Percentiles rank a stretch among this genome's conserved stretches.
phyloP scores from a whole-genome alignment of 306 rosid genomes.

The Pyrus communis region DNA sequence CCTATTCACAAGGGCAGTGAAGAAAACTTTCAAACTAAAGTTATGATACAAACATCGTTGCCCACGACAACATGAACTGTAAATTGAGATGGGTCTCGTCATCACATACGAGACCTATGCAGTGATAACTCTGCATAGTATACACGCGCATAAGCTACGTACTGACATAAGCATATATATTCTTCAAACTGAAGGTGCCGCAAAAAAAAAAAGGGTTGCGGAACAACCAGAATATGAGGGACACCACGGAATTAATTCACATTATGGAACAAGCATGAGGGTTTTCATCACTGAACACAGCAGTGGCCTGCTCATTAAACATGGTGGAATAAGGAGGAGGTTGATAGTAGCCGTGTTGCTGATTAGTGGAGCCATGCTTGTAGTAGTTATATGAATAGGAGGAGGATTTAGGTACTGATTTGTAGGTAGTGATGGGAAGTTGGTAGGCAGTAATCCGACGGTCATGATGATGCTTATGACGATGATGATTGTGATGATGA shows the following conservation, averaged over 20 bases:
- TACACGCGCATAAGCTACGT: no score
- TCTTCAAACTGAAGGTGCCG: not conserved
- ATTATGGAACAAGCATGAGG: slow-evolving; percentile 66
- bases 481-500: not conserved
- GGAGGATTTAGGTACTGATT: slow-evolving; percentile 9
- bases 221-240: not conserved
- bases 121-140: no score
- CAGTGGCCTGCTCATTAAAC: slow-evolving; percentile 23
- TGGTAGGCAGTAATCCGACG: not conserved
- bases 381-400: slow-evolving; percentile 36
- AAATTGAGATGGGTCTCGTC: no score
- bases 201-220: not conserved
- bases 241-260: slow-evolving; percentile 18
- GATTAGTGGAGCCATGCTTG: slow-evolving; percentile 27
- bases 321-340: slow-evolving; percentile 35
- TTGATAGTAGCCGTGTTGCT: slow-evolving; percentile 33
- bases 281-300: slow-evolving; percentile 65
- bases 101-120: no score
- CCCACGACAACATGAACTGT: not conserved
- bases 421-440: not conserved
- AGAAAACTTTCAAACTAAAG: not conserved
- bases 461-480: not conserved
- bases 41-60: not conserved
- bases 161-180: no score
- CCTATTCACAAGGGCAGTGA: not conserved